phyloP scores from a whole-genome alignment of 2,329 filamentous ascomycete species.

The Blastomyces parvus region DNA sequence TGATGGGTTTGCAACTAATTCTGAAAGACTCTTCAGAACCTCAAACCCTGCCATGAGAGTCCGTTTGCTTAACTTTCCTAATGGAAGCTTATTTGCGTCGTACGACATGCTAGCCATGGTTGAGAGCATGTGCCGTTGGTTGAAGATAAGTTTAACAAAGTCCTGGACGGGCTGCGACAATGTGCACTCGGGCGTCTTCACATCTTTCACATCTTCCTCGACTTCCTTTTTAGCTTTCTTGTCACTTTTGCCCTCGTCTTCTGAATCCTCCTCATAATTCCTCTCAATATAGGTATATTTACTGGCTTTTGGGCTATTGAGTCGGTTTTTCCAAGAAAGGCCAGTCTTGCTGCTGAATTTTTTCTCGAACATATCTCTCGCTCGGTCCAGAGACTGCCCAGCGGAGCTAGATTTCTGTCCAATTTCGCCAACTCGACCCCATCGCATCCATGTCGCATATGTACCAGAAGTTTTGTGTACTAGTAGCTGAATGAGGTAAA shows the following conservation, averaged over 20 bases:
- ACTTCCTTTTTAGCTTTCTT: constrained; percentile 24
- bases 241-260: constrained; percentile 30
- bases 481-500: constrained; percentile 65
- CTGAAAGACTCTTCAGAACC: constrained; percentile 63
- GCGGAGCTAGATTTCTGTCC: constrained; percentile 40
- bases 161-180: constrained; percentile 53
- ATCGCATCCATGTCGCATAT: constrained; percentile 63
- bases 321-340: constrained; percentile 42
- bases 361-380: constrained; percentile 40
- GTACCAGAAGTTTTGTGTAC: constrained; percentile 22
- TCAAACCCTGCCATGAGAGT: constrained; percentile 69
- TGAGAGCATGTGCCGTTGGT: constrained; percentile 58
- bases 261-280: constrained; percentile 56
- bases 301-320: constrained; percentile 41
- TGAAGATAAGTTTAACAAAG: constrained; percentile 76
- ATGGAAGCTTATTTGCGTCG: constrained; percentile 58
- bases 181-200: constrained; percentile 44
- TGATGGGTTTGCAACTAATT: constrained; percentile 48
- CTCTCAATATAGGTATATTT: constrained; percentile 73
- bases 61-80: constrained; percentile 73
- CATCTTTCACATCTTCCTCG: constrained; percentile 22
- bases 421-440: constrained; percentile 61
- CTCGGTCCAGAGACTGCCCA: constrained; percentile 29
- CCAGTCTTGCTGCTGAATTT: constrained; percentile 52
- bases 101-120: constrained; percentile 39